Evolutionary conservation across 768 basidiomycete genomes (phyloP).

Genomic region (Lentinula raphanica): DNA sequence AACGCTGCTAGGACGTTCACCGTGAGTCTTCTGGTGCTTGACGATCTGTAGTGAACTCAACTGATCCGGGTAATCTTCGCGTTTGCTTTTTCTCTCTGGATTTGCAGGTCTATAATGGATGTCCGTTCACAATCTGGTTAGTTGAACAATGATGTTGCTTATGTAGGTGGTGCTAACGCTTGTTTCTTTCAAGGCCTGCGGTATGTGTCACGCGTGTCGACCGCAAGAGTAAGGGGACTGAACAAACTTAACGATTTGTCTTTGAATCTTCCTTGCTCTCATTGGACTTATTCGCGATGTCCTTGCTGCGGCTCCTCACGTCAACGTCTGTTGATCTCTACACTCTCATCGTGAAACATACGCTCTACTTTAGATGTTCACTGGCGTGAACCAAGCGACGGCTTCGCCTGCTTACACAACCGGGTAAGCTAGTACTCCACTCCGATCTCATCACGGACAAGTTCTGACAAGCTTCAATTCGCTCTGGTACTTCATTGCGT

Average conservation of each 20-base stretch:
- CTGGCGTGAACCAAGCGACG: slow-evolving; percentile 35
- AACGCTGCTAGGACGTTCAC: slow-evolving; percentile 9
- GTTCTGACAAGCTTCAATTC: neutral
- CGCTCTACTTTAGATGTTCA: slow-evolving; percentile 27
- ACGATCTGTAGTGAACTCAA: no score
- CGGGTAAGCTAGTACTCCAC: no score
- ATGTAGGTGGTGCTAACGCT: slow-evolving; percentile 17
- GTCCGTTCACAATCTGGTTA: slow-evolving; percentile 48
- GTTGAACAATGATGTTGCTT: slow-evolving; percentile 33
- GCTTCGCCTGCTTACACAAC: slow-evolving; percentile 25
- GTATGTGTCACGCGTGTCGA: neutral
- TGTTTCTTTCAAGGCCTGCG: neutral
- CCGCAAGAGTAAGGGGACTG: neutral
- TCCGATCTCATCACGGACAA: neutral
- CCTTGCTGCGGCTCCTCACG: neutral
- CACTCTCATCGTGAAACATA: neutral
- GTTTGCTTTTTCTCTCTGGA: no score
- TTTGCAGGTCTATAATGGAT: slow-evolving; percentile 14
- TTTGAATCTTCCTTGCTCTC: neutral
- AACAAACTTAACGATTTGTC: no score
- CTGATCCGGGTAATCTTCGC: no score
- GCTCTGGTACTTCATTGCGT: neutral
- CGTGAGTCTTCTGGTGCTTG: neutral
- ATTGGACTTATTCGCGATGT: no score
- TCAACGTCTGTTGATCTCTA: neutral